Conservation (phyloP, 2,329 filamentous ascomycete species). For the Neoascochyta sp. region DNA sequence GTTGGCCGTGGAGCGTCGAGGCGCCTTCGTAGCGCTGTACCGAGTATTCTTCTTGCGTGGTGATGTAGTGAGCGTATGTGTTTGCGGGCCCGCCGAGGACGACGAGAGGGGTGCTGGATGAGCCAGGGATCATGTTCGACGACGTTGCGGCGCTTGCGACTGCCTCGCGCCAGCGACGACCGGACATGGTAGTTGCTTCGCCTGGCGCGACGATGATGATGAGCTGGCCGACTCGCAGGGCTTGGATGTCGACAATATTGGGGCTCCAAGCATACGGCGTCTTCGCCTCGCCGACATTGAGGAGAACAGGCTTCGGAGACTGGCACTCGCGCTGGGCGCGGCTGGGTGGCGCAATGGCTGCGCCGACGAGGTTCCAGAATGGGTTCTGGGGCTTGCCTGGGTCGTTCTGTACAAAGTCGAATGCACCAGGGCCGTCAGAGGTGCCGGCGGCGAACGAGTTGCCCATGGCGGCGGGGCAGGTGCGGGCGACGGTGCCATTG, state of each 20-base stretch:
- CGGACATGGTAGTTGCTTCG: slow-evolving; percentile 90
- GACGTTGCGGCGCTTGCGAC: slow-evolving; percentile 27
- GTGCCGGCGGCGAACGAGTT: slow-evolving; percentile 93
- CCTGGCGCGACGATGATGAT: slow-evolving; percentile 80
- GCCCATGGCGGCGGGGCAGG: slow-evolving; percentile 83
- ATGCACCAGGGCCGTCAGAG: slow-evolving; percentile 82
- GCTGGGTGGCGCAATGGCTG: slow-evolving; percentile 66
- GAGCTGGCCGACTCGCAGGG: slow-evolving; percentile 78
- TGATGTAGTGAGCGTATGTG: slow-evolving; percentile 79
- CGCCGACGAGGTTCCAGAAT: slow-evolving; percentile 74
- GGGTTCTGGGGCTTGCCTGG: slow-evolving; percentile 72
- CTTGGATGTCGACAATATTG: slow-evolving; percentile 86
- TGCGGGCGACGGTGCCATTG: slow-evolving; percentile 66
- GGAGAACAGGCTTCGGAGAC: slow-evolving; percentile 73
- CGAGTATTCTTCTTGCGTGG: slow-evolving; percentile 74
- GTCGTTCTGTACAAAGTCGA: slow-evolving; percentile 90
- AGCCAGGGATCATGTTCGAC: slow-evolving; percentile 11
- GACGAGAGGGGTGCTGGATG: slow-evolving; percentile 51
- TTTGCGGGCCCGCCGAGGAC: slow-evolving; percentile 88
- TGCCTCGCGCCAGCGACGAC: slow-evolving; percentile 72
- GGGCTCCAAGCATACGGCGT: slow-evolving; percentile 82
- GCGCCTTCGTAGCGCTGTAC: slow-evolving; percentile 94
- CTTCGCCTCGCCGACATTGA: slow-evolving; percentile 80
- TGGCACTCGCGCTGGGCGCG: slow-evolving; percentile 72
- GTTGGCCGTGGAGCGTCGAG: slow-evolving; percentile 79